Evolutionary conservation across 148 eudicot species (phyloP).

Genomic region (Oxyria digyna): DNA sequence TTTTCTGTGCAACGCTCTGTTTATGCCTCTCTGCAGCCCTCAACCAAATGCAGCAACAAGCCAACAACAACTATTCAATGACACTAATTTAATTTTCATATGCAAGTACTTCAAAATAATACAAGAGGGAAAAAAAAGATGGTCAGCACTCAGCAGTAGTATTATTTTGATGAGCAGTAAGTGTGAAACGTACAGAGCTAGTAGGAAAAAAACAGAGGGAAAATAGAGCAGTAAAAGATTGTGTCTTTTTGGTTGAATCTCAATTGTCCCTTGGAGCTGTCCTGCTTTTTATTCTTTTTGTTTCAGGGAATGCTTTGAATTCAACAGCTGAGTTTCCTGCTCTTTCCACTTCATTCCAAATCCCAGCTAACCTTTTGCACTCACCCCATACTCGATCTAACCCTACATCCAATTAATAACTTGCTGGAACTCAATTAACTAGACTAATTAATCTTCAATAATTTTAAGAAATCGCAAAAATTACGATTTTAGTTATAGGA

Average conservation of each 20-base stretch:
- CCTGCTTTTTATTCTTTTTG: background rate
- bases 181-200: background rate
- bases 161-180: background rate
- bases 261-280: constrained; percentile 3
- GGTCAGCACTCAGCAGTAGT: background rate
- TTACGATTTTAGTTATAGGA: no score
- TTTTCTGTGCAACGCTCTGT: constrained; percentile 4
- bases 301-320: background rate
- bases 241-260: background rate
- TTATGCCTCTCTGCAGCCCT: background rate
- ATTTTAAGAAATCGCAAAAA: no score
- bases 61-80: background rate
- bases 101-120: no score
- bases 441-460: no score
- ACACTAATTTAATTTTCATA: background rate
- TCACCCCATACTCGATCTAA: background rate
- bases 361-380: constrained; percentile 3
- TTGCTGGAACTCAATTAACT: no score
- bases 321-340: background rate
- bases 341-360: background rate
- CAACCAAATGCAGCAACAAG: constrained; percentile 5
- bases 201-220: background rate
- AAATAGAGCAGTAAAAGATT: background rate
- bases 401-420: no score
- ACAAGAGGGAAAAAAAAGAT: no score